These are phyloP conservation scores for Penicillium janthinellum DNA, from an alignment of 2,329 filamentous ascomycete species.

Conservation along the genomic window DNA sequence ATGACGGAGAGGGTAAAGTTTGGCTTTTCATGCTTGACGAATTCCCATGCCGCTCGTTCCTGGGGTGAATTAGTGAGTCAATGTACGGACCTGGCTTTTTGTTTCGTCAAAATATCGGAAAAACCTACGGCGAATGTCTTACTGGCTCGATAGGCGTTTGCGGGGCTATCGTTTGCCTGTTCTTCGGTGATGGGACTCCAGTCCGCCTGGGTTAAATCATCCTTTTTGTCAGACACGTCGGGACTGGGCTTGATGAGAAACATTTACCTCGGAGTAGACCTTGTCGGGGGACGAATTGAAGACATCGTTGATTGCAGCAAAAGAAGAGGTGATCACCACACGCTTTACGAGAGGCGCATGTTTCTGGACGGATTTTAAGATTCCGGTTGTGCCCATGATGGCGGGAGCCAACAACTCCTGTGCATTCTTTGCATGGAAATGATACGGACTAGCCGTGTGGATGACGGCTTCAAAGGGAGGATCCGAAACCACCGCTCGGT, in stretches of 20 bases:
- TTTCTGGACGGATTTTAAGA: no score
- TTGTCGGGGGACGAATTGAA: no score
- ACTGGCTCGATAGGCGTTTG: slow-evolving; percentile 45
- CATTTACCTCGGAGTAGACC: no score
- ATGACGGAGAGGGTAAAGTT: slow-evolving; percentile 60
- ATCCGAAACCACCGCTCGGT: slow-evolving; percentile 53
- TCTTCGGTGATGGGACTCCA: slow-evolving; percentile 42
- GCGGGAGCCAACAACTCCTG: neutral
- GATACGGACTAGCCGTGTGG: slow-evolving; percentile 39
- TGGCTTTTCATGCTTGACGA: slow-evolving; percentile 55
- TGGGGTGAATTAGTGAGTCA: neutral
- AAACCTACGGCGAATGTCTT: slow-evolving; percentile 44
- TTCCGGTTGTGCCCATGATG: no score
- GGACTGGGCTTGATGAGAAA: no score
- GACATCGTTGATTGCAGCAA: no score
- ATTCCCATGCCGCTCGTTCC: slow-evolving; percentile 65
- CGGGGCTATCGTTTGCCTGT: slow-evolving; percentile 30
- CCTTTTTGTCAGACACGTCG: slow-evolving; percentile 6
- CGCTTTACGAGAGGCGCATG: no score
- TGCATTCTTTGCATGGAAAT: slow-evolving; percentile 58
- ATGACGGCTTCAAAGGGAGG: slow-evolving; percentile 69
- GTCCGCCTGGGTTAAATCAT: slow-evolving; percentile 46
- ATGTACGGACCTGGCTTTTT: neutral
- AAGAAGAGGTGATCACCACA: no score
- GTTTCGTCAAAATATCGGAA: no score